A percentile compares a stretch with the other conserved stretches of the same genome.
Evolutionary conservation across 2,329 filamentous ascomycete species (phyloP).

Genomic region (Aspergillus sp.): DNA sequence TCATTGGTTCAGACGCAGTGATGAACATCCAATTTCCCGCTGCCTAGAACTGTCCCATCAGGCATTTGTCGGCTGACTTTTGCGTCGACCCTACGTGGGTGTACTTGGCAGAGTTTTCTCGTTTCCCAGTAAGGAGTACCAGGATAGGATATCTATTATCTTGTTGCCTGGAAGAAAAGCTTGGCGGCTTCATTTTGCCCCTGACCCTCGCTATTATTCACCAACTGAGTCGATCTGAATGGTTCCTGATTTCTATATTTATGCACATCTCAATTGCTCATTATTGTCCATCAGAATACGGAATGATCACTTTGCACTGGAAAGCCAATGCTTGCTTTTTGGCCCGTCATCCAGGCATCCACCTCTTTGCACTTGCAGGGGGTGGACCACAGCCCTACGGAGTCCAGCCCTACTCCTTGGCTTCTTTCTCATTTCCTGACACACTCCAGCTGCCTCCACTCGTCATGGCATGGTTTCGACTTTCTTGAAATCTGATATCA

Average conservation of each 20-base stretch:
- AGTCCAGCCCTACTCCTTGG: not conserved
- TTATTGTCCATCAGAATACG: no score
- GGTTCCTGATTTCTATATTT: slow-evolving; percentile 2
- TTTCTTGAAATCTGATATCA: not conserved
- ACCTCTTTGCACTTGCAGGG: not conserved
- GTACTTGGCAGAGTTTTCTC: not conserved
- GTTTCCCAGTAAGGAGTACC: not conserved
- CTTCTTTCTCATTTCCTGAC: not conserved
- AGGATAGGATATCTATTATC: not conserved
- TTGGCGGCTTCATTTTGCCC: slow-evolving; percentile 4
- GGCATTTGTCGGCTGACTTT: slow-evolving; percentile 10
- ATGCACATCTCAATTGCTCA: no score
- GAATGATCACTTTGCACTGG: no score
- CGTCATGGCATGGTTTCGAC: not conserved
- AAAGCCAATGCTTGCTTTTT: not conserved
- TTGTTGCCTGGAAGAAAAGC: slow-evolving; percentile 9
- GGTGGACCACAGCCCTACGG: slow-evolving; percentile 8
- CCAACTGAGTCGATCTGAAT: not conserved
- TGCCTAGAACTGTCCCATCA: slow-evolving; percentile 7
- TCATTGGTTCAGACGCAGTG: slow-evolving; percentile 10
- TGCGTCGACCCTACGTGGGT: not conserved
- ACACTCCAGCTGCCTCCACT: not conserved
- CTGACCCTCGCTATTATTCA: not conserved
- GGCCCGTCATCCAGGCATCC: not conserved
- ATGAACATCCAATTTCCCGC: slow-evolving; percentile 12